Evolutionary conservation across 345 rosid species (phyloP), one percentile per base, ranked within the genome.

Genomic region (Eucalyptus cladocalyx): DNA sequence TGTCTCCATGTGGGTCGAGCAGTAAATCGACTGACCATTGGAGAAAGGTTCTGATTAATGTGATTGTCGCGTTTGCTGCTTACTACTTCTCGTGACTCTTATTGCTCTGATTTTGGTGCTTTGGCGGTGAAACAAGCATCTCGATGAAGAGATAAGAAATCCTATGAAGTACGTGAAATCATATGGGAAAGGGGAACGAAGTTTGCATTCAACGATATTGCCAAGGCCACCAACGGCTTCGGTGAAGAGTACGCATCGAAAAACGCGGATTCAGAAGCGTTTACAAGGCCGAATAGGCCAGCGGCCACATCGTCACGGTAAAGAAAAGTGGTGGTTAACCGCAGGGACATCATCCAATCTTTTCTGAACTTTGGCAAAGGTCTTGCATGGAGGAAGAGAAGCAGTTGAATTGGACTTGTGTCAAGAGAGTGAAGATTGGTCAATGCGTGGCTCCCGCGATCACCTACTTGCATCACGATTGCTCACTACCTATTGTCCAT

Each of bases 381-480:
- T 48, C 50, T 48, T 48, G 50, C 50, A 48, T 48, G 50, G 50
- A 48, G 5, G 50, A 13, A 48, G 50, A 48, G 50, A 2, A 48
- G 50, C 50, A 48, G 50, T 48, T 48, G 50, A 48, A 48, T 48
- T 14, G 50, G 50, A 48, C 50, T 48, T 48, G 50, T 48, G 50
- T 49, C 51, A 49, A 49, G 51, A 49, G 96, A 90, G 88, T 94
- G 90, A 94, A 88, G 49, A 91, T 94, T 47, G 94, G 92, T 50
- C 91, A 87, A 89, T 95, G 96, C 60, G 50, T 96, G 88, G 97
- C 98, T 91, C 95, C 94, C 69, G 97, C 96, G 65, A 34, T 95
- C 86, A 92, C 97, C 67, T 96, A 95, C 91, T 87, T 96, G 92
- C 98, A 96, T 89, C 94, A 94, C 87, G 96, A 95, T 90, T 94